These are phyloP conservation scores for Musa schizocarpa DNA, from an alignment of 176 grass and related monocot genomes.

Conservation along the genomic window DNA sequence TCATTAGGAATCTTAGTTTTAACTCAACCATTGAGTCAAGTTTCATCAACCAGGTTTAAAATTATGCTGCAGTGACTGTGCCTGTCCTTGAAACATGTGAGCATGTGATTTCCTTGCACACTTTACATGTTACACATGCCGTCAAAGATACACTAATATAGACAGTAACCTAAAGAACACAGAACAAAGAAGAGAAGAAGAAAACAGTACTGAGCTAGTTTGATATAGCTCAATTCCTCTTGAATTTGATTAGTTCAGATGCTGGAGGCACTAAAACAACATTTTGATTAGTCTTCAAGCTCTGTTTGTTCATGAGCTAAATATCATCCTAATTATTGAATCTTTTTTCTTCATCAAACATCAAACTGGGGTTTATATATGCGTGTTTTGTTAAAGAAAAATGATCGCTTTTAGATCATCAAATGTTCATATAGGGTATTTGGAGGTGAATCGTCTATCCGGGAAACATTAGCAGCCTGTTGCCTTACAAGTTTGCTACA, in stretches of 20 bases:
- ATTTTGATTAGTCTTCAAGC: too few species aligned
- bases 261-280: background rate
- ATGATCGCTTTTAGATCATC: too few species aligned
- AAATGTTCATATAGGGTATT: too few species aligned
- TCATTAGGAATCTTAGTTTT: constrained; percentile 14
- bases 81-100: constrained; percentile 4
- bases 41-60: background rate
- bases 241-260: background rate
- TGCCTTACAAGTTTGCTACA: too few species aligned
- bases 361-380: too few species aligned
- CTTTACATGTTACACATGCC: background rate
- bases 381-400: too few species aligned
- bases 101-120: constrained; percentile 1
- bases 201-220: background rate
- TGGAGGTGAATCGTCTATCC: too few species aligned
- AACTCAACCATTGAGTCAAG: constrained; percentile 1
- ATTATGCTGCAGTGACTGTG: background rate
- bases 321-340: too few species aligned
- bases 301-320: too few species aligned
- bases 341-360: too few species aligned
- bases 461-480: too few species aligned
- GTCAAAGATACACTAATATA: background rate
- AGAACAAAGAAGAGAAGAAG: background rate
- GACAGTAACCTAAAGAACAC: background rate
- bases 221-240: too few species aligned